phyloP scores from a whole-genome alignment of 306 rosid species.

The Cucumis cinereus region DNA sequence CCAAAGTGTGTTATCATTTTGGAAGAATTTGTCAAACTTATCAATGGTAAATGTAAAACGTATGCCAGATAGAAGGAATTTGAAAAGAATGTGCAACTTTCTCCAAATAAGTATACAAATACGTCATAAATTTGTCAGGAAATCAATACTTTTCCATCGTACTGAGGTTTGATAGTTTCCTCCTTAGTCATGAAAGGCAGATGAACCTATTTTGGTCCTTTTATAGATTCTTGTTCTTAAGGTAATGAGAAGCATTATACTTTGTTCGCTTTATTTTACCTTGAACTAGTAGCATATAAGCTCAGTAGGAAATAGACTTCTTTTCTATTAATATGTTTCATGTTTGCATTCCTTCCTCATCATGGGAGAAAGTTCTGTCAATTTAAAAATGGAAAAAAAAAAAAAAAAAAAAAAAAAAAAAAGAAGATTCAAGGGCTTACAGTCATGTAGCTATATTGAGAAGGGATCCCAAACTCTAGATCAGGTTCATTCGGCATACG shows the following conservation, averaged over 20 bases:
- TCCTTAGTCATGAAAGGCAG: background rate
- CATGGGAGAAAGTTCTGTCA: background rate
- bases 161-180: background rate
- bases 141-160: background rate
- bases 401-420: background rate
- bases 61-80: background rate
- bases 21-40: background rate
- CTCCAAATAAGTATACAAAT: background rate
- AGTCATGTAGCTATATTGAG: slow-evolving; percentile 86
- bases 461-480: slow-evolving; percentile 85
- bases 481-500: slow-evolving; percentile 88
- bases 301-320: background rate
- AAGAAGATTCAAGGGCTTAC: slow-evolving; percentile 27
- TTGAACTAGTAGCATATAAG: background rate
- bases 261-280: background rate
- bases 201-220: background rate
- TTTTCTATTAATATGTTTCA: background rate
- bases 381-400: background rate
- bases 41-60: background rate
- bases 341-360: background rate
- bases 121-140: background rate
- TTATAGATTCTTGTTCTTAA: background rate
- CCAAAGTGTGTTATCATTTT: background rate
- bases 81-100: background rate
- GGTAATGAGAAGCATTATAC: background rate